These are phyloP conservation scores for Podaxis rugospora DNA, from an alignment of 768 basidiomycete species.

Conservation along the genomic window DNA sequence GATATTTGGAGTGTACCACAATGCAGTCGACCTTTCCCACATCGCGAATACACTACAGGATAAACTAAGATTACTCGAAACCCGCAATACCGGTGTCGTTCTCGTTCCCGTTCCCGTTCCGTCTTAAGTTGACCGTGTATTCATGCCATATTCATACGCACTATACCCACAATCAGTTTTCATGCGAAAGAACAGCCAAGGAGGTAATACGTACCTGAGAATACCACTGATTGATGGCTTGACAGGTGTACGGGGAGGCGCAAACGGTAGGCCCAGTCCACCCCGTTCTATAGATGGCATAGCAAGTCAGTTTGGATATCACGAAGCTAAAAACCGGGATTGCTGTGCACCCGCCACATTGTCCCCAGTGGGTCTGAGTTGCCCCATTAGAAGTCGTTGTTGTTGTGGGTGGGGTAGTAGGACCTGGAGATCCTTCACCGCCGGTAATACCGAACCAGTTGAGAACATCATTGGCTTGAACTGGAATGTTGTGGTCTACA, in stretches of 20 bases:
- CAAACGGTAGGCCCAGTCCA: conserved; percentile 25
- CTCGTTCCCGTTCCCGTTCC: conserved; percentile 11
- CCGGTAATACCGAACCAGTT: conserved; percentile 44
- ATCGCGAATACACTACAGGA: not conserved
- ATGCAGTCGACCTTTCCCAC: not conserved
- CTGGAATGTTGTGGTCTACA: conserved; percentile 50
- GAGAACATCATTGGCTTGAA: conserved; percentile 41
- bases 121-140: conserved; percentile 3
- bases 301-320: not conserved
- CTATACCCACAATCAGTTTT: conserved; percentile 7
- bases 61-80: not conserved
- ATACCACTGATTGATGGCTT: conserved; percentile 16
- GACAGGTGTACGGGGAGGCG: conserved; percentile 21
- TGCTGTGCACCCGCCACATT: conserved; percentile 26
- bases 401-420: conserved; percentile 12
- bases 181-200: not conserved
- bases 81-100: not conserved
- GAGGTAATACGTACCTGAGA: conserved; percentile 18
- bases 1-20: not conserved
- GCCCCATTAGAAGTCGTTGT: conserved; percentile 15
- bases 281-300: conserved; percentile 17
- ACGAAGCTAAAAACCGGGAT: not conserved
- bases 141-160: not conserved
- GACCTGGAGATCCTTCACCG: conserved; percentile 11
- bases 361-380: conserved; percentile 22